Base-by-base conservation (phyloP, 2,329 filamentous ascomycete species). In the Trichophyton benhamiae region DNA sequence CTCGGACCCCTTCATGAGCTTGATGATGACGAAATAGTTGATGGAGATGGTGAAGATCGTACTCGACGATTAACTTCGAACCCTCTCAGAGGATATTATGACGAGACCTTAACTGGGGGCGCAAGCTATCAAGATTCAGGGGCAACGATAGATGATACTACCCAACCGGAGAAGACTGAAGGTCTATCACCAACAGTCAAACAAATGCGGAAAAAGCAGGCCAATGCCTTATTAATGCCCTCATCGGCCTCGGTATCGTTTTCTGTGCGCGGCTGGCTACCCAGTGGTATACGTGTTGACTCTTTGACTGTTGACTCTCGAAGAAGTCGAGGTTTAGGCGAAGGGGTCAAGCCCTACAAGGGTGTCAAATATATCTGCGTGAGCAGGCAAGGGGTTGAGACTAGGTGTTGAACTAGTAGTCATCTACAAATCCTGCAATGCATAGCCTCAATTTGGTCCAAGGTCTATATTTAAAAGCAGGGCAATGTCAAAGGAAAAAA, bases 311-410 rank as follows among this genome's bases (percentile, higher is more conserved):
- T 87, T 13, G 83, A 86, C 71, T 79, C 83, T n/a, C 86, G 88
- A 72, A 91, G 87, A 76, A 95, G 89, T 73, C 83, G 87, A 62
- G 94, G 94, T 0, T 69, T 99, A 53, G 90, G 90, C 0, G 90
- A 95, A 66, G 85, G 88, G 1, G 85, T 97, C 44, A 95, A 91
- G 75, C 94, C 94, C 25, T 97, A 96, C 75, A 99, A 97, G 76
- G 94, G 94, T 1, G 94, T 99, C 66, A 99, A 99, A 76, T 99
- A 99, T 74, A 73, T 99, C 68, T 96, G 91, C 67, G 82, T 85
- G 11, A 84, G 82, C 70, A 75, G 76, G 62, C 77, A 77, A 65
- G 84, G 84, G 0, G 71, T 80, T n/a, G 78, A 80, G 65, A 69
- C 72, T 48, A 71, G 76, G 61, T 73, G 70, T 63, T 75, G 60